phyloP scores from a whole-genome alignment of 1,139 yeast genomes.

The Ogataea hybrid region DNA sequence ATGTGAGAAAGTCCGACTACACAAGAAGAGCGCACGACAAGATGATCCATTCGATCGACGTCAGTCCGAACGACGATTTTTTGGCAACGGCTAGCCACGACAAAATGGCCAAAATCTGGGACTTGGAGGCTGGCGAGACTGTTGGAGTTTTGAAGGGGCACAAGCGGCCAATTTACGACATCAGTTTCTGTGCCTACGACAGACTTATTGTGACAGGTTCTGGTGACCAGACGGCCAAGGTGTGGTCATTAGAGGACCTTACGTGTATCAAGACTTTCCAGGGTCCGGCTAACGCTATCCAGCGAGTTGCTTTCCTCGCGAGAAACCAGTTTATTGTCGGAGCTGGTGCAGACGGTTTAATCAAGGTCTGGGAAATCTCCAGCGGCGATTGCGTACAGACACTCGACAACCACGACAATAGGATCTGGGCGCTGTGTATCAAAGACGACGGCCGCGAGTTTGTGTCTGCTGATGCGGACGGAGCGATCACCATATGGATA shows the following conservation, averaged over 20 bases:
- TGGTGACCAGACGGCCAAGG: slow-evolving; percentile 86
- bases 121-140: slow-evolving; percentile 75
- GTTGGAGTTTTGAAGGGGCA: slow-evolving; percentile 86
- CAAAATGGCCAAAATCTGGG: slow-evolving; percentile 89
- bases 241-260: slow-evolving; percentile 83
- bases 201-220: slow-evolving; percentile 74
- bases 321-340: slow-evolving; percentile 69
- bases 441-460: slow-evolving; percentile 66
- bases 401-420: slow-evolving; percentile 85
- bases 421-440: slow-evolving; percentile 86
- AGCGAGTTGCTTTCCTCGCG: slow-evolving; percentile 70
- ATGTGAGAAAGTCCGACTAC: slow-evolving; percentile 61
- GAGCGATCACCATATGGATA: slow-evolving; percentile 82
- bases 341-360: slow-evolving; percentile 92
- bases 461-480: slow-evolving; percentile 93
- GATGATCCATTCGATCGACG: slow-evolving; percentile 85
- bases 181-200: slow-evolving; percentile 76
- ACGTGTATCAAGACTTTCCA: slow-evolving; percentile 80
- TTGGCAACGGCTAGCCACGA: slow-evolving; percentile 98
- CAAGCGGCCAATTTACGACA: slow-evolving; percentile 93
- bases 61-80: slow-evolving; percentile 82
- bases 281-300: slow-evolving; percentile 93
- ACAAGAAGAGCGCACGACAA: slow-evolving; percentile 97
- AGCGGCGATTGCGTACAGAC: slow-evolving; percentile 80
- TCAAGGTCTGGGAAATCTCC: slow-evolving; percentile 82